A percentile compares a stretch with the other conserved stretches of the same genome.
Conservation (phyloP, 495 filamentous ascomycete species). For the Amniculicola lignicola region DNA sequence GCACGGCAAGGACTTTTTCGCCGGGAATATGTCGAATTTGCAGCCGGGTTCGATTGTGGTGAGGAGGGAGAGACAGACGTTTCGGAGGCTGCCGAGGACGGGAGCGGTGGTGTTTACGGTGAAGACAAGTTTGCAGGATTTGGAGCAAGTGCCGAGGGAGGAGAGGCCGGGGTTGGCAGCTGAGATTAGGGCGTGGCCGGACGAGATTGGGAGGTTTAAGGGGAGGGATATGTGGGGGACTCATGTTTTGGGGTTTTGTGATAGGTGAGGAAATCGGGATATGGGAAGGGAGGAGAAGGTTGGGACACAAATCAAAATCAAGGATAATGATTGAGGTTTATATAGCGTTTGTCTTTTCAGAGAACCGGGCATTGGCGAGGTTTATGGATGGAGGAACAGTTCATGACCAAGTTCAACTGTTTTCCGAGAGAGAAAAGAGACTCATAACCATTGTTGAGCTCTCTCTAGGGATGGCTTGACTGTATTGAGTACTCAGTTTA, state of each 20-base stretch:
- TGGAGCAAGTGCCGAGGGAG: constrained; percentile 49
- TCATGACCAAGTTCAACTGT: no score
- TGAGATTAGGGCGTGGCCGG: constrained; percentile 54
- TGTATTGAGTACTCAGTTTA: no score
- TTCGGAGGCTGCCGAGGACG: constrained; percentile 50
- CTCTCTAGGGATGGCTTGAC: no score
- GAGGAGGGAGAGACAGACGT: constrained; percentile 56
- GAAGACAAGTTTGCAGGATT: constrained; percentile 50
- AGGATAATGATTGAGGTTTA: no score
- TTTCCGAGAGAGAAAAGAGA: no score
- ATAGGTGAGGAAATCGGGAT: no score
- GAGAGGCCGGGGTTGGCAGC: constrained; percentile 47
- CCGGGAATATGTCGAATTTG: constrained; percentile 9
- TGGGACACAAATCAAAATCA: no score
- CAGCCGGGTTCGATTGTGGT: constrained; percentile 41
- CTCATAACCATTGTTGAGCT: no score
- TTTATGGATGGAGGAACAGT: no score
- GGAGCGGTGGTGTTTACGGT: constrained; percentile 54
- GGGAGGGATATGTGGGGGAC: constrained; percentile 51
- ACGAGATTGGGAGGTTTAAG: constrained; percentile 53
- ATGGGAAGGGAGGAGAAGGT: no score
- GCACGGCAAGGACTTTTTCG: constrained; percentile 26
- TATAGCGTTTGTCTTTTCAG: no score
- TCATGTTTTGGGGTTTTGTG: constrained; percentile 47
- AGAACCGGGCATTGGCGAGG: no score